phyloP scores from a whole-genome alignment of 179 eudicot genomes.

The Spergularia azorica region DNA sequence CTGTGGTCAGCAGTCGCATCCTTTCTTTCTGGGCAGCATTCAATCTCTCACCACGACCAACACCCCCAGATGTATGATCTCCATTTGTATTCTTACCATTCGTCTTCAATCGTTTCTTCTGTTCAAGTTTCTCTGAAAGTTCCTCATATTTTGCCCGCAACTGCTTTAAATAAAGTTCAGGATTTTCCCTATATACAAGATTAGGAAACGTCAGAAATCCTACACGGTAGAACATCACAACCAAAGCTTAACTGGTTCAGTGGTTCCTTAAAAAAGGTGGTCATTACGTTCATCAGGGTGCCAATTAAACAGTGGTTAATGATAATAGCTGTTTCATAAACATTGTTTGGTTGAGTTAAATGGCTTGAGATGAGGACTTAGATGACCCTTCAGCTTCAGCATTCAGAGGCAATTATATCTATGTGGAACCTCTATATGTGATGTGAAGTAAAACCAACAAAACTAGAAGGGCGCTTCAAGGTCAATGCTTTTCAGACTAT shows the following conservation, averaged over 20 bases:
- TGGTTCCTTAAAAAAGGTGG: neutral
- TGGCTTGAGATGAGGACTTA: neutral
- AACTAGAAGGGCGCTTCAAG: neutral
- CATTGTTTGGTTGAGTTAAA: neutral
- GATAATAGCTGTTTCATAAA: no score
- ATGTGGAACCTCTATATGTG: neutral
- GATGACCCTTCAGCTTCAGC: neutral
- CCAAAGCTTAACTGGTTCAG: neutral
- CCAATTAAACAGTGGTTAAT: neutral
- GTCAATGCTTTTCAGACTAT: no score
- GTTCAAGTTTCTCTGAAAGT: constrained; percentile 84
- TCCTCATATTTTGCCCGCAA: constrained; percentile 67
- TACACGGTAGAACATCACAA: neutral
- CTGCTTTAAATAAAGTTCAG: constrained; percentile 79
- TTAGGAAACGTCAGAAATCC: neutral
- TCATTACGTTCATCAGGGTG: neutral
- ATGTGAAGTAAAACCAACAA: neutral
- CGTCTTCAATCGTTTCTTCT: constrained; percentile 78
- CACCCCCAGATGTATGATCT: constrained; percentile 70
- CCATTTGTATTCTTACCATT: constrained; percentile 77
- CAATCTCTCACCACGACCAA: constrained; percentile 97
- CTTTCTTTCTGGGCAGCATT: constrained; percentile 96
- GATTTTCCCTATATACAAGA: constrained; percentile 65
- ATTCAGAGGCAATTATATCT: neutral
- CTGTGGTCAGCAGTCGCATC: constrained; percentile 95